phyloP scores from a whole-genome alignment of 176 grass and related monocot species.

The Zea luxurians region DNA sequence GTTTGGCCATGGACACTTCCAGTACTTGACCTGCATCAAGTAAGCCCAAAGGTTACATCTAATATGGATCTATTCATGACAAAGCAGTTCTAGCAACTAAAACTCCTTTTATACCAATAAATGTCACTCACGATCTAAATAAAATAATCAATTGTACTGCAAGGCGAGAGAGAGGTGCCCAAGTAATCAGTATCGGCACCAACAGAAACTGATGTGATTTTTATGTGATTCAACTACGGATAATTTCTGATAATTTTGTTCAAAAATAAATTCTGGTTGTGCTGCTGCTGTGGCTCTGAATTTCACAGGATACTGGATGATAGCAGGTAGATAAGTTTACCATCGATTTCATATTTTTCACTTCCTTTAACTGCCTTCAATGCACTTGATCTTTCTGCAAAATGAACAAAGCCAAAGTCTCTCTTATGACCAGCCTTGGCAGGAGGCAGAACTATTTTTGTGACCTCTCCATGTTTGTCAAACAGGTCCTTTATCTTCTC shows the following conservation, averaged over 20 bases:
- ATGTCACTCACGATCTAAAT: not conserved
- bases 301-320: not conserved
- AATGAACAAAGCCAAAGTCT: conserved; percentile 98
- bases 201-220: no score
- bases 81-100: no score
- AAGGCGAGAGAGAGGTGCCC: not conserved
- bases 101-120: no score
- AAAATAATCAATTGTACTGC: not conserved
- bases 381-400: conserved; percentile 89
- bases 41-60: no score
- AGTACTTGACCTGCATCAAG: conserved; percentile 43
- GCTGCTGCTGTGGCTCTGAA: no score
- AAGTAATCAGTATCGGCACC: not conserved
- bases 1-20: conserved; percentile 89
- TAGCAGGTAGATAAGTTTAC: conserved; percentile 45
- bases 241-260: no score
- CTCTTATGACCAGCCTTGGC: conserved; percentile 88
- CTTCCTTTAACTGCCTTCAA: conserved; percentile 84
- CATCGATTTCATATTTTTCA: conserved; percentile 91
- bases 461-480: conserved; percentile 81
- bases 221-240: no score
- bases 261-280: no score
- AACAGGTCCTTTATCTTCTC: conserved; percentile 91
- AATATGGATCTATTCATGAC: no score
- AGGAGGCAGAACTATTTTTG: conserved; percentile 83